Base-by-base conservation (phyloP, 805 yeast genomes). In the Metschnikowia corniflorae region DNA sequence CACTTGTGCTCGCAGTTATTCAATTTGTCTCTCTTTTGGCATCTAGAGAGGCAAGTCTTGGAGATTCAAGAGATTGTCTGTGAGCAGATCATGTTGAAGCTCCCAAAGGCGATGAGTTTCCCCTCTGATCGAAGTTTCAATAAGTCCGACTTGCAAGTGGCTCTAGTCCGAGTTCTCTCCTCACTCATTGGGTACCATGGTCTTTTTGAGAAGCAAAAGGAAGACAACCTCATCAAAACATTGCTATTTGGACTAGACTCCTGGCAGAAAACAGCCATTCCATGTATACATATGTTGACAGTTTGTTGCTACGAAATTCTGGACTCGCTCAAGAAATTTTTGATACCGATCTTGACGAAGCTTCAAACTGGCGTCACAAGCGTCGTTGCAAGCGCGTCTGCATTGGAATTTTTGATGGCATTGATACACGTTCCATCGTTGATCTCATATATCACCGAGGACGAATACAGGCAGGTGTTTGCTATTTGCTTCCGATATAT, bases 281-380 rank as follows among this genome's bases (percentile, higher is more conserved):
- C 94, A 3, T 77, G 87, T 46, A 74, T 88, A 19, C 87, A 86
- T 48, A 80, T 82, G 28, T 63, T 89, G 40, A 78, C 83, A 5
- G 70, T 83, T 2, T 83, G 91, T 47, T 82, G 95, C 54, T 86
- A 83, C 55, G 95, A 86, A 53, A 68, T 84, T 22, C 94, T 95
- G 1, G 54, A 70, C 8, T 77, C 91, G 0, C 70, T 88, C 37
- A 83, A 81, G 54, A 80, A 81, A 50, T 82, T 68, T 48, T 54
- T 86, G 23, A 68, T 80, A 7, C 78, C 77, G n/a, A 77, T 88
- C 8, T 67, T 87, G 43, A 76, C 82, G n/a, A 75, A 76, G 35
- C 60, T 88, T 26, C 95, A 86, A 50, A 80, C 85, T 5, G 75
- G 85, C 52, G 76, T 87, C 25, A 78, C 94, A 0, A 77, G 78